These are phyloP conservation scores for Isatis lusitanica DNA, from an alignment of 441 rosid genomes.

Conservation along the genomic window DNA sequence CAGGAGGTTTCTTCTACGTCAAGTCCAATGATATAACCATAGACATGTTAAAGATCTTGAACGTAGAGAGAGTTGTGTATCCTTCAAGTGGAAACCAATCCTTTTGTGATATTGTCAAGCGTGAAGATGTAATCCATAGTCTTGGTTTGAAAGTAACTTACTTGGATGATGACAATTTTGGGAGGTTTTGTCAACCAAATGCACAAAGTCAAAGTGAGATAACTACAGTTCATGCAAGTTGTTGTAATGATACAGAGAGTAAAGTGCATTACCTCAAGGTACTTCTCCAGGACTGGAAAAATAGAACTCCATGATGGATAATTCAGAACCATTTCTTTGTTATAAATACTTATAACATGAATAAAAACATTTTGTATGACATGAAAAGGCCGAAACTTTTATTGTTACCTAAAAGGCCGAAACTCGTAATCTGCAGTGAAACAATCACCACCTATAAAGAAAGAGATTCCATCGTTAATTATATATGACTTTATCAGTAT, in stretches of 20 bases:
- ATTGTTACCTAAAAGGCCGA: no score
- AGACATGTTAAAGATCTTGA: constrained; percentile 32
- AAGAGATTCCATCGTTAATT: no score
- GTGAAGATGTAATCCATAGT: not conserved
- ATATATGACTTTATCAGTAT: no score
- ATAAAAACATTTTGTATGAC: not conserved
- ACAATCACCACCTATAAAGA: no score
- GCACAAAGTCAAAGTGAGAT: constrained; percentile 29
- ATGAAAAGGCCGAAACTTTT: no score
- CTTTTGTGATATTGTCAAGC: constrained; percentile 28
- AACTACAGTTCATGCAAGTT: constrained; percentile 40
- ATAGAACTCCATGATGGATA: constrained; percentile 28
- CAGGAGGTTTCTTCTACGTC: constrained; percentile 43
- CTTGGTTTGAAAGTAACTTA: not conserved
- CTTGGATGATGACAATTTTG: constrained; percentile 34
- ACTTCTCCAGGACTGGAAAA: constrained; percentile 44
- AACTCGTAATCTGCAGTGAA: no score
- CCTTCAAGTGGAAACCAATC: constrained; percentile 37
- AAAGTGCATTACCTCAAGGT: constrained; percentile 43
- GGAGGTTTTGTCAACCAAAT: constrained; percentile 36
- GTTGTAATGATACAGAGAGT: constrained; percentile 39
- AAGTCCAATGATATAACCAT: constrained; percentile 14
- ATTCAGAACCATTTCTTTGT: constrained; percentile 13
- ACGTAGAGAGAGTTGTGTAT: constrained; percentile 35
- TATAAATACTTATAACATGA: not conserved